Evolutionary conservation across 805 yeast genomes (phyloP).

Genomic region (Myxozyma nipponensis): DNA sequence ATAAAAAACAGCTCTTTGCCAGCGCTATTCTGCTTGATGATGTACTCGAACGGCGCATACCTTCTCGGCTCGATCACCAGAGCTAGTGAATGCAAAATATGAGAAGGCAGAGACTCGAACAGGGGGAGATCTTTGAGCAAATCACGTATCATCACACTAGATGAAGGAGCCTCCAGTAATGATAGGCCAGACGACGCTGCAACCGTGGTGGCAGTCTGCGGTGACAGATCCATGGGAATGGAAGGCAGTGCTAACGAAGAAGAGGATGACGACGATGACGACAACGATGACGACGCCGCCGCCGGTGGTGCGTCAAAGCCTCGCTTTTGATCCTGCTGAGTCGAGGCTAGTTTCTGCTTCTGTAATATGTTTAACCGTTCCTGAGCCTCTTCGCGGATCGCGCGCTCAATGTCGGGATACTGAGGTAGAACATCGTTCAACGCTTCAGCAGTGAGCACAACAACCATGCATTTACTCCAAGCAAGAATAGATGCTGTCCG

Average conservation of each 20-base stretch:
- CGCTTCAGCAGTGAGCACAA: constrained; percentile 63
- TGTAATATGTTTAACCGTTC: constrained; percentile 70
- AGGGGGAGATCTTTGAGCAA: constrained; percentile 56
- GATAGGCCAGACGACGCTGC: constrained; percentile 4
- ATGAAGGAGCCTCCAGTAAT: constrained; percentile 9
- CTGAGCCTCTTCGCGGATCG: constrained; percentile 74
- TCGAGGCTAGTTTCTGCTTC: constrained; percentile 42
- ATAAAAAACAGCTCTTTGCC: constrained; percentile 67
- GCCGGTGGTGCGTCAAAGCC: background rate
- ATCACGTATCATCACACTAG: constrained; percentile 43
- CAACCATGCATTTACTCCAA: constrained; percentile 59
- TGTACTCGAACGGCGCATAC: constrained; percentile 54
- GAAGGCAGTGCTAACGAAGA: background rate
- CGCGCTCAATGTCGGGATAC: constrained; percentile 62
- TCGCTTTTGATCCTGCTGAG: background rate
- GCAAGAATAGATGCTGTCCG: constrained; percentile 78
- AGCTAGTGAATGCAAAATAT: constrained; percentile 61
- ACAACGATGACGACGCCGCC: background rate
- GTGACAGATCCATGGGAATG: too few relatives aligned
- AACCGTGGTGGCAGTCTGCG: background rate
- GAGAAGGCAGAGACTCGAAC: constrained; percentile 54
- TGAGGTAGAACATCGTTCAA: constrained; percentile 55
- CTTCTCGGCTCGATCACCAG: constrained; percentile 56
- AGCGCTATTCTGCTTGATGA: constrained; percentile 55
- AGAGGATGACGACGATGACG: constrained; percentile 1